A percentile compares a stretch with the other conserved stretches of the same genome.
Evolutionary conservation across 2,329 filamentous ascomycete genomes (phyloP).

Genomic region (Chrysoporthe austroafricana): DNA sequence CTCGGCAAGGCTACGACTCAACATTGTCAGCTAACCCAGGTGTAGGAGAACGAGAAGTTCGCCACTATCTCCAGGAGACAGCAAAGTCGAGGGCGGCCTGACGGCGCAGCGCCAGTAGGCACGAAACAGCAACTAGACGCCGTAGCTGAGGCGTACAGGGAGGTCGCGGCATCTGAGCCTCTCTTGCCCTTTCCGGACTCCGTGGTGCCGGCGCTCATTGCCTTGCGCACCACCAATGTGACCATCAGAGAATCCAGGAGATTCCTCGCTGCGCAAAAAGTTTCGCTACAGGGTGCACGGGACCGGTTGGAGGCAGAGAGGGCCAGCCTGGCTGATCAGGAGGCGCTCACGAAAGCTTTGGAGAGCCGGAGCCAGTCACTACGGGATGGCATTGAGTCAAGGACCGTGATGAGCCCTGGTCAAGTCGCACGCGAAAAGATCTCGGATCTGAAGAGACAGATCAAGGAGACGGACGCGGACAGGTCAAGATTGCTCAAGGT

Average conservation of each 20-base stretch:
- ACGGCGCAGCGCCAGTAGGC: not conserved
- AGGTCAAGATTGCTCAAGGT: conserved; percentile 64
- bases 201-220: conserved; percentile 71
- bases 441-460: conserved; percentile 62
- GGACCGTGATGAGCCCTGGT: conserved; percentile 60
- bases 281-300: conserved; percentile 47
- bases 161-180: conserved; percentile 63
- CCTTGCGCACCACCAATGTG: conserved; percentile 68
- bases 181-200: conserved; percentile 70
- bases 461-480: conserved; percentile 62
- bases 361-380: conserved; percentile 63
- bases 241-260: conserved; percentile 67
- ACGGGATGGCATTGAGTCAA: conserved; percentile 58
- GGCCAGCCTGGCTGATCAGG: conserved; percentile 57
- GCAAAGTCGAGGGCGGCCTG: not conserved
- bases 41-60: not conserved
- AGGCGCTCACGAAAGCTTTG: conserved; percentile 56
- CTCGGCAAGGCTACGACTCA: conserved; percentile 18
- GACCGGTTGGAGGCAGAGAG: conserved; percentile 56
- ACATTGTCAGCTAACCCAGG: conserved; percentile 26
- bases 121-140: conserved; percentile 39
- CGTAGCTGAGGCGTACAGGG: conserved; percentile 68
- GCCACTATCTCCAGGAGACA: conserved; percentile 28
- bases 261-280: conserved; percentile 54
- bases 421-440: conserved; percentile 67